phyloP scores from a whole-genome alignment of 1,284 basidiomycete species.

The Pseudozyma sp. region DNA sequence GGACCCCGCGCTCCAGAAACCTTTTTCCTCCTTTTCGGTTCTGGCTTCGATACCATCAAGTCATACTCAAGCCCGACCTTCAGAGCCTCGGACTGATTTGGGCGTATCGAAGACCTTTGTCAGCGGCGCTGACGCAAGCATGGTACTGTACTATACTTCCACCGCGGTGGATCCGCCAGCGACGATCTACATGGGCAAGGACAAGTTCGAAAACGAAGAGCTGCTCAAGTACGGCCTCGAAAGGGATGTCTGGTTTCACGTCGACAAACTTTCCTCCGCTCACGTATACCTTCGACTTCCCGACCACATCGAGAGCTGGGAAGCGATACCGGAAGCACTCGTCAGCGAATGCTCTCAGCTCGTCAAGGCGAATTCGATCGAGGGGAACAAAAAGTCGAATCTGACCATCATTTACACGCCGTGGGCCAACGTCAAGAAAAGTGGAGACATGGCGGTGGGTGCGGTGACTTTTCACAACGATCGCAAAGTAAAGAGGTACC shows the following conservation, averaged over 20 bases:
- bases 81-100: too few species aligned
- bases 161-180: slow-evolving; percentile 76
- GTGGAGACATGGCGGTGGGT: slow-evolving; percentile 77
- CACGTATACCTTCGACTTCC: slow-evolving; percentile 83
- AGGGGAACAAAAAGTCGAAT: slow-evolving; percentile 96
- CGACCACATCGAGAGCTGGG: slow-evolving; percentile 80
- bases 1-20: slow-evolving; percentile 5
- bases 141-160: slow-evolving; percentile 75
- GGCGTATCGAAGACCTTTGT: too few species aligned
- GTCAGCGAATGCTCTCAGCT: slow-evolving; percentile 90
- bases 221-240: slow-evolving; percentile 81
- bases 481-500: slow-evolving; percentile 76
- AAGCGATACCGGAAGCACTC: slow-evolving; percentile 82
- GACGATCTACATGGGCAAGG: slow-evolving; percentile 90
- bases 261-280: slow-evolving; percentile 71
- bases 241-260: slow-evolving; percentile 74
- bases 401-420: slow-evolving; percentile 94
- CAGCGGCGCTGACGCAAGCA: slow-evolving; percentile 50
- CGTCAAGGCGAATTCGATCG: slow-evolving; percentile 97
- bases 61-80: background rate
- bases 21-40: slow-evolving; percentile 2
- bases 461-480: slow-evolving; percentile 94
- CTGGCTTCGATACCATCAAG: background rate
- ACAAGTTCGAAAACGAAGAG: slow-evolving; percentile 85
- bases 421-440: slow-evolving; percentile 64